Percentiles rank a stretch among this genome's conserved stretches.
Evolutionary conservation across 352 stramenopile genomes (phyloP).

Genomic region (Pythium diclinum): DNA sequence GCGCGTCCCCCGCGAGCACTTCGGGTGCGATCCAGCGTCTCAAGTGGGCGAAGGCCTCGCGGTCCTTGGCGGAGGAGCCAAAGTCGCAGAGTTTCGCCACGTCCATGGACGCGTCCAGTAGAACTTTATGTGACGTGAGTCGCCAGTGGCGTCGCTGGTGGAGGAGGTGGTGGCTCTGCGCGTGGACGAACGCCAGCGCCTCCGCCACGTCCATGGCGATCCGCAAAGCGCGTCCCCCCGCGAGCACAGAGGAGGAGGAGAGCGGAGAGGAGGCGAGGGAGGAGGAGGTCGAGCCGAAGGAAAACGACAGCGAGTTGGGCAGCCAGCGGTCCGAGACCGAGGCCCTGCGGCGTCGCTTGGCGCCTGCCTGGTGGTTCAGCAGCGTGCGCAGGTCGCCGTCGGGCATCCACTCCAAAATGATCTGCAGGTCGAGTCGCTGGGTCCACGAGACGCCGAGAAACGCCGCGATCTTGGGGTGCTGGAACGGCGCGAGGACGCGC

Average conservation of each 20-base stretch:
- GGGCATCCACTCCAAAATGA: constrained; percentile 53
- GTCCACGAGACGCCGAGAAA: constrained; percentile 54
- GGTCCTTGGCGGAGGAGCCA: constrained; percentile 38
- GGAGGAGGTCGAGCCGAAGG: background rate
- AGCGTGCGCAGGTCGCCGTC: constrained; percentile 44
- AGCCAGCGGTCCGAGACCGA: constrained; percentile 24
- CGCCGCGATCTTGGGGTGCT: constrained; percentile 51
- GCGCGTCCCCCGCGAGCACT: constrained; percentile 33
- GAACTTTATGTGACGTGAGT: constrained; percentile 46
- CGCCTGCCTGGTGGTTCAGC: constrained; percentile 20
- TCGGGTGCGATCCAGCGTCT: constrained; percentile 42
- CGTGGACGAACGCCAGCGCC: constrained; percentile 43
- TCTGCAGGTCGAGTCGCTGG: constrained; percentile 41
- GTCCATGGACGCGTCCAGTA: constrained; percentile 30
- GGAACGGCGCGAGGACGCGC: constrained; percentile 44
- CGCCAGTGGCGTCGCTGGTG: constrained; percentile 30
- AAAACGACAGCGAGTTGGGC: background rate
- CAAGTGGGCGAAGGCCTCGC: constrained; percentile 32
- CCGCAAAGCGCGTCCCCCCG: constrained; percentile 14
- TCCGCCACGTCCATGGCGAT: constrained; percentile 41
- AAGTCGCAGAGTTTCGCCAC: constrained; percentile 49
- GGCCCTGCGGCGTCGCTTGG: background rate
- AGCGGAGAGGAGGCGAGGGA: background rate
- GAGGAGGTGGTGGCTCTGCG: constrained; percentile 32
- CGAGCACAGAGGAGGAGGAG: background rate